Evolutionary conservation across 257 asterid genomes (phyloP), one percentile per base, ranked within the genome.

Genomic region (Nicotiana knightiana): DNA sequence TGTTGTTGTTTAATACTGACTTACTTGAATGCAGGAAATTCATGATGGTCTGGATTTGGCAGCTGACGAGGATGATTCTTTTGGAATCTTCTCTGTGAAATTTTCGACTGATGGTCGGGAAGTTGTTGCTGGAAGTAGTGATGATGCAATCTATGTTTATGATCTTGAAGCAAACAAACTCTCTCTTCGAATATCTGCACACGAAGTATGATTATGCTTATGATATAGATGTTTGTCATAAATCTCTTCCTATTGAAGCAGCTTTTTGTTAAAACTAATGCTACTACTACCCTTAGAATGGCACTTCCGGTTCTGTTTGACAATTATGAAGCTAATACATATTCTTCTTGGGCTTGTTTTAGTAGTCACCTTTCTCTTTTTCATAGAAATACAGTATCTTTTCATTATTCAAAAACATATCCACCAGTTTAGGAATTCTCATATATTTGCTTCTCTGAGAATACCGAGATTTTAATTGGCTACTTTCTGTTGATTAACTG

Each of bases 81-180:
- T 94, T 86, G 97, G 96, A 80, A 91, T 94, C 51, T 94, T 94
- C 90, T 93, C 97, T 57, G 87, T 93, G 65, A 94, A 93, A 85
- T 92, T 89, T 84, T 94, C 98, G 33, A 88, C 87, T 4, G 98
- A 94, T 73, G 98, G 98, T 33, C 93, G 95, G 66, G 98, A 93
- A 89, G 10, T 94, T 82, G 96, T 94, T 18, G 98, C 97, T 83
- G 98, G 97, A 84, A 92, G 96, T 88, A 90, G 92, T 67, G 92
- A 93, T 85, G 93, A 88, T 39, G 90, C 94, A 54, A 92, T 94
- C 78, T 94, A 93, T 83, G 96, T 94, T 54, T 93, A 93, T 82
- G 98, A 94, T 89, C 94, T 94, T 26, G 96, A 92, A 92, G 93
- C 93, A 9, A 93, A 87, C 13, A 89, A 87, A 85, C 86, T 87